Evolutionary conservation across 225 moss, liverwort and hornwort genomes (phyloP).

Genomic region (Antitrichia curtipendula): DNA sequence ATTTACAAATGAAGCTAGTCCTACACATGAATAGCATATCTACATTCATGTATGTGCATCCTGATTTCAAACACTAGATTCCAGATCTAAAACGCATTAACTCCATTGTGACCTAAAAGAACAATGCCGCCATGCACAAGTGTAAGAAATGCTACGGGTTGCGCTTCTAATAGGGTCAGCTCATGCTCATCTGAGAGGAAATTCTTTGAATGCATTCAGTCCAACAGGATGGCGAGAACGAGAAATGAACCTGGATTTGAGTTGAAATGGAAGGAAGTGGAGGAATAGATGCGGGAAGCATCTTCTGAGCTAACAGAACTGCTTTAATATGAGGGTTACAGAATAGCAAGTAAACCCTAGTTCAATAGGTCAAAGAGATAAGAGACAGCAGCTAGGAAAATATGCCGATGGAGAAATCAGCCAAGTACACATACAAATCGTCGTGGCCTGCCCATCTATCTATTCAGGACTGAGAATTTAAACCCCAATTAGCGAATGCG

Average conservation of each 20-base stretch:
- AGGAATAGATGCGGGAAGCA: not conserved
- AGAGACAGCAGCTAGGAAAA: not conserved
- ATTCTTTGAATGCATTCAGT: not conserved
- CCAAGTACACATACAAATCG: not conserved
- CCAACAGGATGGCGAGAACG: not conserved
- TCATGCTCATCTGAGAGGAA: not conserved
- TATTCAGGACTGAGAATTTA: not conserved
- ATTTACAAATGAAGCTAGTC: not conserved
- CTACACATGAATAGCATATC: not conserved
- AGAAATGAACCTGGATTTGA: not conserved
- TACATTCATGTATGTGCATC: not conserved
- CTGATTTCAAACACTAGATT: not conserved
- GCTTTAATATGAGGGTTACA: not conserved
- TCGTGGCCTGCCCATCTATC: not conserved
- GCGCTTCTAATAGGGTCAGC: not conserved
- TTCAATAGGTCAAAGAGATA: not conserved
- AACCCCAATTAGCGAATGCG: not conserved
- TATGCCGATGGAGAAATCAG: not conserved
- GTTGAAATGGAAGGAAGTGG: not conserved
- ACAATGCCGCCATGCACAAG: not conserved
- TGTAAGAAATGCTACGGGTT: not conserved
- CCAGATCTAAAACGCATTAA: not conserved
- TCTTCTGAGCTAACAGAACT: not conserved
- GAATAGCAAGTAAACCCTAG: not conserved
- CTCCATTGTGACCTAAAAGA: not conserved